Base-by-base conservation (phyloP, 2,329 filamentous ascomycete genomes). In the Clarireedia monteithiana region DNA sequence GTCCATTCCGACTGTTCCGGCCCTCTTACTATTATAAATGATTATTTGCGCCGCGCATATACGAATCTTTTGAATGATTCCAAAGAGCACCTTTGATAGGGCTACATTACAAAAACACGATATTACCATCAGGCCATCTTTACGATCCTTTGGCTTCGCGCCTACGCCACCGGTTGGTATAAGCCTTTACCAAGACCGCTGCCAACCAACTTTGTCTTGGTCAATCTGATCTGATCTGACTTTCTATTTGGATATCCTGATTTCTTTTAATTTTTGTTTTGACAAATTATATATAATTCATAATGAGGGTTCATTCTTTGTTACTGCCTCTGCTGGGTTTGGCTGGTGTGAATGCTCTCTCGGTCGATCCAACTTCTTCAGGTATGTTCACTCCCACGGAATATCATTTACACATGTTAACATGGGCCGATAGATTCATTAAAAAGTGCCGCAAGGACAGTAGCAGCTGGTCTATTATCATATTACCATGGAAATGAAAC, bases 401-500 rank as follows among this genome's bases (percentile, higher is more conserved):
- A 20, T 17, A 17, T 17, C 5, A 15, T 17, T 55, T 10, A 15
- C 12, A 47, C 45, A 55, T 12, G 55, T 40, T 26, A 30, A 39
- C 36, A 6, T 42, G 15, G 1, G 7, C 15, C 40, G 44, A 20
- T 39, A 72, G 69, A 62, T 50, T 70, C 69, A 6, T 65, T 72
- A 53, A 71, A 68, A 55, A 57, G 55, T 34, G 64, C 64, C 2
- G 68, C 71, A n/a, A 67, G 66, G 53, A 66, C 64, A 40, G 63
- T 69, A 24, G 77, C 77, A 3, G 68, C 74, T 53, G 75, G 74
- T 45, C 71, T 81, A 67, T 73, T 81, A 69, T 66, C 67, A 40
- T 77, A 75, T 60, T 82, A 82, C 66, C 69, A 69, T 50, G 79
- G 79, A 40, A 78, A 82, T 59, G 64, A 74, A 56, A 72, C 77